Evolutionary conservation across 306 rosid species (phyloP).

Genomic region (Prosopis cineraria): DNA sequence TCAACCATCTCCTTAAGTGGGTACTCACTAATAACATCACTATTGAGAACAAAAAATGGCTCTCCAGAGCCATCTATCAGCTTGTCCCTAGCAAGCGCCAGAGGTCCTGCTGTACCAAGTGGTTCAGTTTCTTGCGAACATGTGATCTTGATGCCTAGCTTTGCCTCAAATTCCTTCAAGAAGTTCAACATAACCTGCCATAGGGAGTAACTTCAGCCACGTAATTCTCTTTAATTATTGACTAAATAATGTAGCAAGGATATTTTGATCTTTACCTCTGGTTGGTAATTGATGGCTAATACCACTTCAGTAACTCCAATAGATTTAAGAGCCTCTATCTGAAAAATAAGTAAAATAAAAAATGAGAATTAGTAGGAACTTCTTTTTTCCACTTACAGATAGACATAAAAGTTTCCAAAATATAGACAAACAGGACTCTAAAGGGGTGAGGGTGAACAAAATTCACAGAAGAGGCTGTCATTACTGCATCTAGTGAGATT

Average conservation of each 20-base stretch:
- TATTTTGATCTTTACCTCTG: constrained; percentile 64
- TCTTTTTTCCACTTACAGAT: constrained; percentile 3
- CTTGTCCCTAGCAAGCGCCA: constrained; percentile 99
- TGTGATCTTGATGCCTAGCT: constrained; percentile 91
- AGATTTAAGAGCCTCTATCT: constrained; percentile 98
- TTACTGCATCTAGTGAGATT: neutral
- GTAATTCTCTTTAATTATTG: constrained; percentile 27
- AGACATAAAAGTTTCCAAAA: neutral
- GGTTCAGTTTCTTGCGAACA: constrained; percentile 99
- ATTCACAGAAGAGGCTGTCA: neutral
- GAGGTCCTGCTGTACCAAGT: constrained; percentile 96
- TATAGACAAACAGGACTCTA: neutral
- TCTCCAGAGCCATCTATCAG: constrained; percentile 79
- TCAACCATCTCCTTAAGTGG: constrained; percentile 90
- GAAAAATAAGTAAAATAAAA: constrained; percentile 37
- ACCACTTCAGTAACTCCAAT: constrained; percentile 94
- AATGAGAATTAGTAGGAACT: constrained; percentile 17
- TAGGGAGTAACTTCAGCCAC: constrained; percentile 30
- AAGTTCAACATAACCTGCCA: constrained; percentile 93
- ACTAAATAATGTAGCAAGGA: constrained; percentile 18
- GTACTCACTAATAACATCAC: constrained; percentile 97
- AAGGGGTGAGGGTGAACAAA: too few species aligned
- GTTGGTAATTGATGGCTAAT: constrained; percentile 98
- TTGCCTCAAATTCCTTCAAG: constrained; percentile 89
- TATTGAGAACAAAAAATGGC: constrained; percentile 97